A percentile compares a stretch with the other conserved stretches of the same genome.
Conservation (phyloP, 345 rosid genomes). For the Toxicodendron radicans region DNA sequence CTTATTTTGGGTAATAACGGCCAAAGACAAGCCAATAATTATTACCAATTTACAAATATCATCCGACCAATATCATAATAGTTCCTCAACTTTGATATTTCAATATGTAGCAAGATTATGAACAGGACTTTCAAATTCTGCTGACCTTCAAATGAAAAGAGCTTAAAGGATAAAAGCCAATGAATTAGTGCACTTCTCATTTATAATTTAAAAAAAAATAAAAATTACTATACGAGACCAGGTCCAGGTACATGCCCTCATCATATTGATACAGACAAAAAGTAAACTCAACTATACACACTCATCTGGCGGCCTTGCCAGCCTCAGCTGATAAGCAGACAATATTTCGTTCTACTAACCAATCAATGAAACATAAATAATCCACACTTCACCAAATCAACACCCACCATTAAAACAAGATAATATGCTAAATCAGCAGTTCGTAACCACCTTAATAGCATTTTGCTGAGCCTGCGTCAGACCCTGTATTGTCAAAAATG, state of each 20-base stretch:
- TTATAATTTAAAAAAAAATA: no score
- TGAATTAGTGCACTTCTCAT: background rate
- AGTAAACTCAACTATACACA: constrained; percentile 1
- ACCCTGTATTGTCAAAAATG: constrained; percentile 41
- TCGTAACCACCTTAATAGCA: constrained; percentile 48
- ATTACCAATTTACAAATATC: no score
- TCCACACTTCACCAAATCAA: background rate
- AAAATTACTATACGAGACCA: no score
- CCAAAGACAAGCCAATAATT: no score
- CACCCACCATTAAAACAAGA: background rate
- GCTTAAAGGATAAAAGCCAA: background rate
- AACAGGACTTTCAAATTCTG: no score
- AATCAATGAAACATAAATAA: background rate
- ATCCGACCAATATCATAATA: no score
- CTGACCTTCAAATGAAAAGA: no score
- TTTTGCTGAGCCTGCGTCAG: constrained; percentile 50
- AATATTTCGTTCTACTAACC: background rate
- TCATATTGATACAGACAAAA: background rate
- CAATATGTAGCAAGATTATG: no score
- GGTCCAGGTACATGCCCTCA: background rate
- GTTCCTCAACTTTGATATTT: no score
- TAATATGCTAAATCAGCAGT: constrained; percentile 20
- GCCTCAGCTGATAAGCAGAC: background rate
- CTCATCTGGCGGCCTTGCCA: background rate
- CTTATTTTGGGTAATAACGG: no score